Evolutionary conservation across 2,329 filamentous ascomycete species (phyloP).

Genomic region (Fusarium sororula): DNA sequence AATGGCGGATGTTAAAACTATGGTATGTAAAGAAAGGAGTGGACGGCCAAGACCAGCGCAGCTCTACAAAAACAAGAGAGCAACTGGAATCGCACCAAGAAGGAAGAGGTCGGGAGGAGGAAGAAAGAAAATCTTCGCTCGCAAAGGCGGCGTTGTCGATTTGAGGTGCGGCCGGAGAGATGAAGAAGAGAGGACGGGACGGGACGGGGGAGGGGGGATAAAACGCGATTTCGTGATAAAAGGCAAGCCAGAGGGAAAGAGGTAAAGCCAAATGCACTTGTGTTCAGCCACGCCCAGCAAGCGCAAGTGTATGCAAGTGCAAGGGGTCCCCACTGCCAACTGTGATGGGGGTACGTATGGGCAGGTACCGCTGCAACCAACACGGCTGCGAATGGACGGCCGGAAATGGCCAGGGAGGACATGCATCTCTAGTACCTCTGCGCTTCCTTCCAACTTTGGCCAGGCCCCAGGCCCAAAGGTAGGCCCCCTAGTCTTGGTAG

Average conservation of each 20-base stretch:
- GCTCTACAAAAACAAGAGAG: slow-evolving; percentile 56
- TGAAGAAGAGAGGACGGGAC: slow-evolving; percentile 40
- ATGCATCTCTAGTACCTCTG: slow-evolving; percentile 29
- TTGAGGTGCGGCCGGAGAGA: slow-evolving; percentile 34
- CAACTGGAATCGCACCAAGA: slow-evolving; percentile 66
- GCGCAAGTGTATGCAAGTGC: slow-evolving; percentile 35
- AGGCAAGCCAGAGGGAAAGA: slow-evolving; percentile 24
- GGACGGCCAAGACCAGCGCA: slow-evolving; percentile 70
- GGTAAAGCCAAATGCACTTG: slow-evolving; percentile 40
- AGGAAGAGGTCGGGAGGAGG: slow-evolving; percentile 39
- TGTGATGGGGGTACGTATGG: slow-evolving; percentile 29
- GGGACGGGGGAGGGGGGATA: slow-evolving; percentile 37
- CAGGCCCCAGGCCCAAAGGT: slow-evolving; percentile 18
- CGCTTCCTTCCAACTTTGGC: slow-evolving; percentile 29
- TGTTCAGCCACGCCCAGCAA: slow-evolving; percentile 41
- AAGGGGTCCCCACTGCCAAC: slow-evolving; percentile 31
- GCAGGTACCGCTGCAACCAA: slow-evolving; percentile 32
- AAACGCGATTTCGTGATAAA: slow-evolving; percentile 44
- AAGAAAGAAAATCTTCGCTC: slow-evolving; percentile 42
- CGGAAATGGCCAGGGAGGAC: slow-evolving; percentile 36
- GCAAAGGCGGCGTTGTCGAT: slow-evolving; percentile 38
- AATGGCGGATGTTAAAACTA: slow-evolving; percentile 33
- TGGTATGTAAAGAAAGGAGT: slow-evolving; percentile 56
- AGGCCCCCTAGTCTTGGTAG: slow-evolving; percentile 6
- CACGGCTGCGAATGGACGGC: slow-evolving; percentile 9